phyloP scores from a whole-genome alignment of 106 monocot species.

The Platanthera zijinensis region DNA sequence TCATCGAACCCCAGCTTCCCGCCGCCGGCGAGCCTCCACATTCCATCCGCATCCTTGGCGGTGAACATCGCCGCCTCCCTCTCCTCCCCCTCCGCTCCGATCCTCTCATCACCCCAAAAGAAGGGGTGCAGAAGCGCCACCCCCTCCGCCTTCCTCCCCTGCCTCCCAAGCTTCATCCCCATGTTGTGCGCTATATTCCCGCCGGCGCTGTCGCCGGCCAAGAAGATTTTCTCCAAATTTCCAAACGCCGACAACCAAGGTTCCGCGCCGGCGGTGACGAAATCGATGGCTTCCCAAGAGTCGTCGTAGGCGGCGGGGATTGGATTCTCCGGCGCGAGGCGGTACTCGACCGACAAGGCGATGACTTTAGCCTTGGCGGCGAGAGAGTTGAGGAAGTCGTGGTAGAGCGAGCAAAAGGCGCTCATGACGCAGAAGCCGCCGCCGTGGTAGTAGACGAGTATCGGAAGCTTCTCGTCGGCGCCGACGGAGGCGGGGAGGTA shows the following conservation, averaged over 20 bases:
- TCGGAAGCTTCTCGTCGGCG: background rate
- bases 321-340: conserved; percentile 27
- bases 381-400: conserved; percentile 12
- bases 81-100: too few relatives aligned
- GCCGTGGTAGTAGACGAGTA: conserved; percentile 13
- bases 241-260: conserved; percentile 28
- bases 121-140: background rate
- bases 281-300: conserved; percentile 1
- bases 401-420: conserved; percentile 1
- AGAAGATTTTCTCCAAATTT: conserved; percentile 24
- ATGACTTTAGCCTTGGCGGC: background rate
- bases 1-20: background rate
- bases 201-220: conserved; percentile 49
- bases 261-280: conserved; percentile 8
- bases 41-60: too few relatives aligned
- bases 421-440: conserved; percentile 9
- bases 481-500: conserved; percentile 18
- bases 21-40: background rate
- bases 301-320: conserved; percentile 32
- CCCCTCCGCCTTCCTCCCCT: background rate
- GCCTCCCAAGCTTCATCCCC: conserved; percentile 19
- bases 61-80: too few relatives aligned
- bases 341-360: conserved; percentile 13
- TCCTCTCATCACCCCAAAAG: background rate
- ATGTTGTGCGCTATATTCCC: conserved; percentile 48